Percentiles rank a stretch among this genome's conserved stretches.
phyloP scores from a whole-genome alignment of 306 rosid genomes.

The Fragaria nilgerrensis region DNA sequence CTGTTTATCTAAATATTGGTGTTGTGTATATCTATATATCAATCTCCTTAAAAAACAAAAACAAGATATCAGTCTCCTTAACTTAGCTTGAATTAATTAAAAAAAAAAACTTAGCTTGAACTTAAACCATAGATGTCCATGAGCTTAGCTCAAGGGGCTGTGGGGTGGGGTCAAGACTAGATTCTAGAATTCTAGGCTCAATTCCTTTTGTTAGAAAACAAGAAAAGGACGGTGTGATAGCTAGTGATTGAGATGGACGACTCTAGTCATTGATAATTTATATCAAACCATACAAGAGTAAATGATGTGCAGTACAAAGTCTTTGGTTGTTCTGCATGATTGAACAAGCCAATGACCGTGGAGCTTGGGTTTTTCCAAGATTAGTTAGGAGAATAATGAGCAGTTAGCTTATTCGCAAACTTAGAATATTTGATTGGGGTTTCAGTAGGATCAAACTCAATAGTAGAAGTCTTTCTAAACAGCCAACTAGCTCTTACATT shows the following conservation, averaged over 20 bases:
- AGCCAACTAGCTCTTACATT: neutral
- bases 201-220: neutral
- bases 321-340: conserved; percentile 14
- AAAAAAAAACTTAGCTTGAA: neutral
- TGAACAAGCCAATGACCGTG: conserved; percentile 3
- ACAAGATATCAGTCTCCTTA: neutral
- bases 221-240: neutral
- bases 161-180: neutral
- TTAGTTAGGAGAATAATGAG: neutral
- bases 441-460: conserved; percentile 5
- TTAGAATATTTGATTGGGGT: conserved; percentile 5
- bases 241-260: neutral
- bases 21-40: neutral
- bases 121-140: neutral
- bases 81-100: neutral
- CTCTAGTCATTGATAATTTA: neutral
- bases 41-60: neutral
- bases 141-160: neutral
- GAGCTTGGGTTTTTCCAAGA: neutral
- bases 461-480: neutral
- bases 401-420: neutral
- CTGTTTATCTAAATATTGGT: neutral
- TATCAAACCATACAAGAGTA: neutral
- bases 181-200: neutral
- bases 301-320: neutral